phyloP scores from a whole-genome alignment of 495 filamentous ascomycete genomes.

The Annulohypoxylon bovei region DNA sequence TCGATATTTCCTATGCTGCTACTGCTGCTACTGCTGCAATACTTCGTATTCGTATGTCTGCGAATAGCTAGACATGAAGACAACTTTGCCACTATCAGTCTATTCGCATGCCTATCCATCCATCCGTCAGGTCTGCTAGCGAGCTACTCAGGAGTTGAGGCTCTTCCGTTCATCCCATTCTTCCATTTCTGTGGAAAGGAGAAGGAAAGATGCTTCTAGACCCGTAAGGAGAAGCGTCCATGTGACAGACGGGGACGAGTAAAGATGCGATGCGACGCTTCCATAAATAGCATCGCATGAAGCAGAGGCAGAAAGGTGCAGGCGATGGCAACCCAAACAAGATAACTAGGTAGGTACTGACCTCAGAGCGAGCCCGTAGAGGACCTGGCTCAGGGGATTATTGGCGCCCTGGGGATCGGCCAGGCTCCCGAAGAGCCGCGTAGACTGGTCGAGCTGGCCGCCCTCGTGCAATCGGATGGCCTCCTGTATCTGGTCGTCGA shows the following conservation, averaged over 20 bases:
- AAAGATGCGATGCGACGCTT: slow-evolving; percentile 12
- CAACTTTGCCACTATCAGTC: slow-evolving; percentile 37
- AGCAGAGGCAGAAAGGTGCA: neutral
- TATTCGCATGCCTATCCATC: slow-evolving; percentile 22
- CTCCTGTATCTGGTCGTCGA: slow-evolving; percentile 87
- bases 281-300: slow-evolving; percentile 34
- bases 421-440: slow-evolving; percentile 84
- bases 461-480: slow-evolving; percentile 94
- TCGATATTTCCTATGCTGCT: neutral
- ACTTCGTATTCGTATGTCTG: slow-evolving; percentile 26
- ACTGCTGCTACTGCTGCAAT: neutral
- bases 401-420: slow-evolving; percentile 87
- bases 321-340: slow-evolving; percentile 27
- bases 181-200: neutral
- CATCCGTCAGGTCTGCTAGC: slow-evolving; percentile 4
- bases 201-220: slow-evolving; percentile 3
- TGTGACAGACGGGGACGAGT: slow-evolving; percentile 26
- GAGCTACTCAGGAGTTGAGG: neutral
- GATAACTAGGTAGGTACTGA: slow-evolving; percentile 55
- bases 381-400: slow-evolving; percentile 93
- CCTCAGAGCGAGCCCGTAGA: slow-evolving; percentile 94
- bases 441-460: slow-evolving; percentile 79
- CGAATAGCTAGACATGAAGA: neutral
- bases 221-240: slow-evolving; percentile 18
- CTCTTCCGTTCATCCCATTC: neutral